Evolutionary conservation across 2,329 filamentous ascomycete species (phyloP).

Genomic region (Lachnellula suecica): DNA sequence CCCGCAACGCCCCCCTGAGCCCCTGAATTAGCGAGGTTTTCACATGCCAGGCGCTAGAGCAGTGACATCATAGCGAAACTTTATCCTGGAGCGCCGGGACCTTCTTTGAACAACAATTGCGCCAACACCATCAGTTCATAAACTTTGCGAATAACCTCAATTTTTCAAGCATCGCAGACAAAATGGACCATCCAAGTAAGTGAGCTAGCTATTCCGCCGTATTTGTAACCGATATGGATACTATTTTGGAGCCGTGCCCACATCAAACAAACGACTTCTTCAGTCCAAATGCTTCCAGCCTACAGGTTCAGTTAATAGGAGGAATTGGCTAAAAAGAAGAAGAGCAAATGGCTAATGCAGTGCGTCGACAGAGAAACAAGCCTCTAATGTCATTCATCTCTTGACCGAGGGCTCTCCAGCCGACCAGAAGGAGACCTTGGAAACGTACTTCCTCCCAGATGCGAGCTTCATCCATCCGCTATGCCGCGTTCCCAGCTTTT

Average conservation of each 20-base stretch:
- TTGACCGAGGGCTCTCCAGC: slow-evolving; percentile 67
- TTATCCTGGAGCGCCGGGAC: no score
- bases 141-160: neutral
- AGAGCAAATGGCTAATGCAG: slow-evolving; percentile 10
- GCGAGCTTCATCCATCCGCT: slow-evolving; percentile 79
- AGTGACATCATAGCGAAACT: slow-evolving; percentile 7
- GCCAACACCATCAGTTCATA: neutral
- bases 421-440: slow-evolving; percentile 63
- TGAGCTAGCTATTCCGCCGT: neutral
- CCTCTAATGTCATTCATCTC: slow-evolving; percentile 62
- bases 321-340: neutral
- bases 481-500: slow-evolving; percentile 63
- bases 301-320: neutral
- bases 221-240: neutral
- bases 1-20: neutral
- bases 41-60: slow-evolving; percentile 2
- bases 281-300: neutral
- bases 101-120: no score
- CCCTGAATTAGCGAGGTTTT: neutral
- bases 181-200: slow-evolving; percentile 46
- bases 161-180: neutral
- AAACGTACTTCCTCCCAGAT: slow-evolving; percentile 70
- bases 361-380: slow-evolving; percentile 50
- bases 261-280: neutral
- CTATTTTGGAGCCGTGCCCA: neutral